Evolutionary conservation across 768 basidiomycete genomes (phyloP).

Genomic region (Albatrellus ellisii): DNA sequence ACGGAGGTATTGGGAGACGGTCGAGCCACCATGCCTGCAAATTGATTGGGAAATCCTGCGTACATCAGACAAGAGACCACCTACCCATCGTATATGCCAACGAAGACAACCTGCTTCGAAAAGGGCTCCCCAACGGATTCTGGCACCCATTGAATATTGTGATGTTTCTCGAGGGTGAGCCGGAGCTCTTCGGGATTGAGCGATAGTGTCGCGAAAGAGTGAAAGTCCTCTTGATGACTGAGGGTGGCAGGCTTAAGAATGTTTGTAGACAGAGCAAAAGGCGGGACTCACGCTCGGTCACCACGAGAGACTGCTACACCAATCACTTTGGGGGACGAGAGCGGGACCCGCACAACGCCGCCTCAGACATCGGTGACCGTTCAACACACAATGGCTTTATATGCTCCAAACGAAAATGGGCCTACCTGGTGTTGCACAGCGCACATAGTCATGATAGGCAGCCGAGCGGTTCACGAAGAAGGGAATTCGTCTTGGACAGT

Average conservation of each 20-base stretch:
- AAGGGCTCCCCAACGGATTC: slow-evolving; percentile 36
- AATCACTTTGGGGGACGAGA: slow-evolving; percentile 66
- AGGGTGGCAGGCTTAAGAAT: slow-evolving; percentile 6
- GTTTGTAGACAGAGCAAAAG: neutral
- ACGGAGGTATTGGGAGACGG: slow-evolving; percentile 74
- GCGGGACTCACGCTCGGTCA: slow-evolving; percentile 43
- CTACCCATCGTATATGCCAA: slow-evolving; percentile 89
- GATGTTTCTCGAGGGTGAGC: slow-evolving; percentile 43
- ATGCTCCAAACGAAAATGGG: neutral
- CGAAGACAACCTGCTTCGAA: slow-evolving; percentile 67
- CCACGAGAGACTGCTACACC: slow-evolving; percentile 68
- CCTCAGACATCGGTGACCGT: slow-evolving; percentile 26
- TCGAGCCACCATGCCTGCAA: slow-evolving; percentile 81
- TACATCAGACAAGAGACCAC: too few species aligned
- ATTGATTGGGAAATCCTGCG: too few species aligned
- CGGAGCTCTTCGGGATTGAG: slow-evolving; percentile 65
- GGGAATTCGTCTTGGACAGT: neutral
- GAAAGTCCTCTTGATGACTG: slow-evolving; percentile 87
- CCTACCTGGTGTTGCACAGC: slow-evolving; percentile 30
- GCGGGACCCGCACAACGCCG: slow-evolving; percentile 53
- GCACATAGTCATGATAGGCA: slow-evolving; percentile 62
- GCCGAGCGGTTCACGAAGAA: slow-evolving; percentile 1
- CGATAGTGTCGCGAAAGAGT: slow-evolving; percentile 62
- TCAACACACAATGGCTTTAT: slow-evolving; percentile 6
- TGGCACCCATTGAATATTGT: slow-evolving; percentile 66